Percentiles rank a stretch among this genome's conserved stretches.
These are phyloP conservation scores for Carex littledalei DNA, from an alignment of 176 grass and related monocot genomes.

Conservation along the genomic window DNA sequence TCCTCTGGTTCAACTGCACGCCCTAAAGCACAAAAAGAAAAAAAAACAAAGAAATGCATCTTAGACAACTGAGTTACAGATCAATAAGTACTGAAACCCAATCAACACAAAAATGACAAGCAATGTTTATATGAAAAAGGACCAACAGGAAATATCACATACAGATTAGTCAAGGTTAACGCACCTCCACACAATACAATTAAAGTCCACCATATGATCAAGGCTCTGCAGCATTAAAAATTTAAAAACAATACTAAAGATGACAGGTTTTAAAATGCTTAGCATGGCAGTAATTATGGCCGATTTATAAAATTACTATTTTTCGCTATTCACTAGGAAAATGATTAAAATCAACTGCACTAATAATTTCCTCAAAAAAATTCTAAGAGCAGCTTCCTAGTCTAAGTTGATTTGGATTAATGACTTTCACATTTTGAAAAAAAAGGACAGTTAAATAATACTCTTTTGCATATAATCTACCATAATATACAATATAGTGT, in stretches of 20 bases:
- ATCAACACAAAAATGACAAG: slow-evolving; percentile 17
- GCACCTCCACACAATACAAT: not conserved
- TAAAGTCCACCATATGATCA: not conserved
- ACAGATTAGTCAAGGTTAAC: not conserved
- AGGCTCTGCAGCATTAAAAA: not conserved
- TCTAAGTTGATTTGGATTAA: not conserved
- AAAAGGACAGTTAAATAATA: not conserved
- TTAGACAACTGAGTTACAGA: not conserved
- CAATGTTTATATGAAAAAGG: not conserved
- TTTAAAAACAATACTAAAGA: not conserved
- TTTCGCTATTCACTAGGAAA: not conserved
- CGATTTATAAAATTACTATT: not conserved
- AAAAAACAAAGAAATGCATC: slow-evolving; percentile 12
- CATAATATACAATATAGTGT: not conserved
- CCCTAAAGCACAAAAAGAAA: slow-evolving; percentile 41
- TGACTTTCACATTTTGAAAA: not conserved
- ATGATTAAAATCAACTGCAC: not conserved
- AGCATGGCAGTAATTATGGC: not conserved
- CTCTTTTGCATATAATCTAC: not conserved
- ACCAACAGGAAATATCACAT: not conserved
- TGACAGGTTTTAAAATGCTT: not conserved
- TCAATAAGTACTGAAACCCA: not conserved
- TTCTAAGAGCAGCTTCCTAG: not conserved
- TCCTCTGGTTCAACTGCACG: slow-evolving; percentile 64
- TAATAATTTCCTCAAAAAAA: not conserved